Base-by-base conservation (phyloP, 139 green algal genomes). In the Picochlorum sp. region DNA sequence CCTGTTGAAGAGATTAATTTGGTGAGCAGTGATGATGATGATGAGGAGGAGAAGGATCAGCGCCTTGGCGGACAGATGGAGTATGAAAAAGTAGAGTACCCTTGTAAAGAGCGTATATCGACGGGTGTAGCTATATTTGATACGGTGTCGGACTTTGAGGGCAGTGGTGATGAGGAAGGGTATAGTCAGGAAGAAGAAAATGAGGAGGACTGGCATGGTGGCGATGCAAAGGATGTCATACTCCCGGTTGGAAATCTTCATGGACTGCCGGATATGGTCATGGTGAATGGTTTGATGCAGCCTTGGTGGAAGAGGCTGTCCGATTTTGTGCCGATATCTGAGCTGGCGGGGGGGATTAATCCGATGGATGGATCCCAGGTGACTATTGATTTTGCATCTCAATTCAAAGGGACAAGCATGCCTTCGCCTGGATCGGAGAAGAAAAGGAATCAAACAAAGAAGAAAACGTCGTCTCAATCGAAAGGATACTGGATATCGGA, bases 381-480 rank as follows among this genome's bases (percentile, higher is more conserved):
- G 11, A 30, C 64, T 23, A 71, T 71, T 32, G 51, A 71, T 32
- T 71, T 65, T 47, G 23, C 28, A n/a, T 21, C 18, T 10, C 64
- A 71, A 50, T 71, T 71, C 23, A 56, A n/a, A 52, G 46, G 62
- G 3, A 54, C 47, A 1, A 54, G n/a, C 30, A 24, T 14, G 13
- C 61, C n/a, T 13, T 21, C 47, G 7, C 47, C 18, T 8, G n/a
- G 18, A 56, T 56, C 47, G 47, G n/a, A 45, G 56, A n/a, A 21
- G 57, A 59, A 30, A 65, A 30, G 7, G 58, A 16, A 20, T 30
- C 28, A 7, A 30, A 30, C 28, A 30, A 32, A 65, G 23, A 14
- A 28, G 20, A 26, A 18, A 4, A 13, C 6, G 1, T 30, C 13
- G 26, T 32, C 41, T 20, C 58, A 54, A 1, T 23, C 20, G 21